Conservation (phyloP, 805 yeast species). For the Wickerhamomyces queroliae region DNA sequence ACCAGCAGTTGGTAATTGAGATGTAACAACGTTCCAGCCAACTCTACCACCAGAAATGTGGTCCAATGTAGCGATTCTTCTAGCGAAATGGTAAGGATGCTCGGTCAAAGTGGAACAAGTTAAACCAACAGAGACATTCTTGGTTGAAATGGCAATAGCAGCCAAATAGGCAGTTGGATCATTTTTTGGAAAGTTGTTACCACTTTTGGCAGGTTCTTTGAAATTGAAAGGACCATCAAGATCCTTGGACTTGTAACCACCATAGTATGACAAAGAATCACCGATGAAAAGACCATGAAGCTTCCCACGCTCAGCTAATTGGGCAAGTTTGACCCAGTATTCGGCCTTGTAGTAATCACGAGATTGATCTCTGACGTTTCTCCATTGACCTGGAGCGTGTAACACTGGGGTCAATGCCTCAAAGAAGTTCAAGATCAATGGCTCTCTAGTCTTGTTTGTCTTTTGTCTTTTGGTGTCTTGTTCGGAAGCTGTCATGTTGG, state of each 20-base stretch:
- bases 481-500: no score
- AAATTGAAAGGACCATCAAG: constrained; percentile 25
- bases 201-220: constrained; percentile 23
- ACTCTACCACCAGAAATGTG: constrained; percentile 35
- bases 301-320: background rate
- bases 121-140: constrained; percentile 31
- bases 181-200: constrained; percentile 22
- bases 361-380: background rate
- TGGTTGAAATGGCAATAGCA: constrained; percentile 33
- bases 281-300: constrained; percentile 29
- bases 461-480: constrained; percentile 17
- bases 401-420: constrained; percentile 1
- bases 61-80: constrained; percentile 35
- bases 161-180: constrained; percentile 27
- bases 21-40: constrained; percentile 39
- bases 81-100: constrained; percentile 33
- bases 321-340: background rate
- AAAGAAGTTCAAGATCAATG: constrained; percentile 1
- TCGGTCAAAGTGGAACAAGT: constrained; percentile 37
- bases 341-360: background rate
- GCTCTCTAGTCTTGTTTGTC: background rate
- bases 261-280: constrained; percentile 30
- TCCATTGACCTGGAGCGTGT: background rate
- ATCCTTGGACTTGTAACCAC: constrained; percentile 22
- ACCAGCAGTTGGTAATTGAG: constrained; percentile 35